A percentile compares a stretch with the other conserved stretches of the same genome.
Evolutionary conservation across 352 stramenopile species (phyloP).

Genomic region (Pelagophyceae sp.): DNA sequence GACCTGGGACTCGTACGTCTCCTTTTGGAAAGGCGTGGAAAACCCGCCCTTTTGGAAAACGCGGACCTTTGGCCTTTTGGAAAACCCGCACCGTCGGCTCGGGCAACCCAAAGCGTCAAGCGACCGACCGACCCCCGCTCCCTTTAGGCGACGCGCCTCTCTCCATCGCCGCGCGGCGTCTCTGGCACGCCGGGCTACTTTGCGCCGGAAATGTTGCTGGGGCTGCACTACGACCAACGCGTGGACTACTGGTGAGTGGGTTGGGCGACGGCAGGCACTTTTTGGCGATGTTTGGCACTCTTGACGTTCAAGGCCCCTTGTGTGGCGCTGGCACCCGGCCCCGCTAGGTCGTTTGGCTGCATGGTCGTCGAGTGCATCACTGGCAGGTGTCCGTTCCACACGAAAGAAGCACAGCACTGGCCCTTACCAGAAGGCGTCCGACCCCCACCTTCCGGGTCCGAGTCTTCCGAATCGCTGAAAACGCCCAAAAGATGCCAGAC

Average conservation of each 20-base stretch:
- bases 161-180: constrained; percentile 42
- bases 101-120: constrained; percentile 25
- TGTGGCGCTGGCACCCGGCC: too few species aligned
- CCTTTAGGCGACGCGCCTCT: too few species aligned
- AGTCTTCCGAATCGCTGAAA: too few species aligned
- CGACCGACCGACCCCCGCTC: constrained; percentile 30
- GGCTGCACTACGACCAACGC: constrained; percentile 78
- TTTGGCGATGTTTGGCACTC: too few species aligned
- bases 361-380: constrained; percentile 92
- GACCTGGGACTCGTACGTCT: constrained; percentile 45
- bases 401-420: constrained; percentile 79
- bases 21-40: too few species aligned
- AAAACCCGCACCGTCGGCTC: not conserved
- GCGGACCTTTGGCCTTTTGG: not conserved
- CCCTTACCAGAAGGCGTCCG: too few species aligned
- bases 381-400: constrained; percentile 90
- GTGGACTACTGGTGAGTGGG: constrained; percentile 97
- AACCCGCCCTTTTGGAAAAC: not conserved
- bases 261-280: too few species aligned
- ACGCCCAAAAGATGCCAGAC: too few species aligned
- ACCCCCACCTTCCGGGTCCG: too few species aligned
- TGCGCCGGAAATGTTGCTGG: constrained; percentile 89
- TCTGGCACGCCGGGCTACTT: constrained; percentile 75
- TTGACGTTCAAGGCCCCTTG: too few species aligned
- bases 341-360: constrained; percentile 81